phyloP scores from a whole-genome alignment of 441 rosid species.

The Macaranga tanarius region DNA sequence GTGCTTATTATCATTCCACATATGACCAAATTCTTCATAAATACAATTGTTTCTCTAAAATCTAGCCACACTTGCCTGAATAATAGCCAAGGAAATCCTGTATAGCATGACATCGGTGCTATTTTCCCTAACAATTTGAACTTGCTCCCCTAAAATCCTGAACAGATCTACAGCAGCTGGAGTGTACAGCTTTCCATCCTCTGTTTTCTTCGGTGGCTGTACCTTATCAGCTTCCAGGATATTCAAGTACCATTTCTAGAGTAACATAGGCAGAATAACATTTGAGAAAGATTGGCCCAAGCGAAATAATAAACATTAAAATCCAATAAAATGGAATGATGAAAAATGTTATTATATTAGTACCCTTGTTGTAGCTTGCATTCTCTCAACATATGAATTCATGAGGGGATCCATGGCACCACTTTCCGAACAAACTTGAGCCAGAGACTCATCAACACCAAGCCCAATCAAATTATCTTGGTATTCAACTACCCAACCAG shows the following conservation, averaged over 20 bases:
- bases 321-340: constrained; percentile 9
- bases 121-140: constrained; percentile 96
- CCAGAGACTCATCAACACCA: constrained; percentile 97
- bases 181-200: constrained; percentile 96
- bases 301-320: neutral
- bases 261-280: constrained; percentile 20
- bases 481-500: constrained; percentile 99
- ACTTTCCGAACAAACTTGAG: constrained; percentile 99
- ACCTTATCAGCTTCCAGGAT: constrained; percentile 96
- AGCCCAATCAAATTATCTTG: constrained; percentile 96
- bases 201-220: constrained; percentile 97
- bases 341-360: constrained; percentile 15
- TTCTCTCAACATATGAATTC: constrained; percentile 97
- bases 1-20: neutral
- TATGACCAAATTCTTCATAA: neutral
- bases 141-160: constrained; percentile 99
- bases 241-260: constrained; percentile 95
- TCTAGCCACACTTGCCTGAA: constrained; percentile 67
- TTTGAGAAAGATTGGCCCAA: constrained; percentile 21
- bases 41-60: constrained; percentile 18
- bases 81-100: constrained; percentile 90
- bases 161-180: constrained; percentile 99
- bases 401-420: constrained; percentile 99
- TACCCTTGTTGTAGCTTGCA: constrained; percentile 99
- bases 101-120: constrained; percentile 97